Conservation (phyloP, 140 eudicot genomes). For the Cichorium intybus region DNA sequence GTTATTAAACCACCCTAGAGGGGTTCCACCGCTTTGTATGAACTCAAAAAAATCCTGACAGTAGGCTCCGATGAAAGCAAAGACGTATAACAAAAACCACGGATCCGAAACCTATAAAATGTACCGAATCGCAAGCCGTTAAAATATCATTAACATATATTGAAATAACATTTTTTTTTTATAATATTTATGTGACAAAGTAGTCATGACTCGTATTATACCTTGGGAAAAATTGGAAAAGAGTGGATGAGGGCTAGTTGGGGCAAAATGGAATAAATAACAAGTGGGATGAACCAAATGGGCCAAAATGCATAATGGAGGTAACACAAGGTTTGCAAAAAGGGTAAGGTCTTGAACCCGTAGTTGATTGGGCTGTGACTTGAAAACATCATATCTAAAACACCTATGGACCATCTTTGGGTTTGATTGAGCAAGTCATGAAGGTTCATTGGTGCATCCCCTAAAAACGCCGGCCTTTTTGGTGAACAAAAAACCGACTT, state of each 20-base stretch:
- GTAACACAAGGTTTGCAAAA: constrained; percentile 35
- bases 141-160: not conserved
- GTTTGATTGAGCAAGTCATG: constrained; percentile 46
- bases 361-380: constrained; percentile 41
- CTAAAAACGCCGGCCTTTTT: constrained; percentile 57
- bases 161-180: not conserved
- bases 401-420: constrained; percentile 61
- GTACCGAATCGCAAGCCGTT: not conserved
- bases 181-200: not conserved
- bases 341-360: constrained; percentile 37
- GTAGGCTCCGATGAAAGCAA: constrained; percentile 43
- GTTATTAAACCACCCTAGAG: constrained; percentile 40
- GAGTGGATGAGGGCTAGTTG: constrained; percentile 48
- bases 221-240: constrained; percentile 60
- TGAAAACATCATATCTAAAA: constrained; percentile 45
- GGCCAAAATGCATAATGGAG: constrained; percentile 53
- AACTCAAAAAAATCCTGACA: constrained; percentile 35
- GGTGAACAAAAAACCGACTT: constrained; percentile 46
- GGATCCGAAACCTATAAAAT: constrained; percentile 33
- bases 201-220: constrained; percentile 17
- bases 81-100: constrained; percentile 30
- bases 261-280: constrained; percentile 55
- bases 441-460: constrained; percentile 52
- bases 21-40: constrained; percentile 28
- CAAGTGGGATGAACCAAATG: constrained; percentile 46